Evolutionary conservation across 495 filamentous ascomycete species (phyloP).

Genomic region (Achaetomiella virescens): DNA sequence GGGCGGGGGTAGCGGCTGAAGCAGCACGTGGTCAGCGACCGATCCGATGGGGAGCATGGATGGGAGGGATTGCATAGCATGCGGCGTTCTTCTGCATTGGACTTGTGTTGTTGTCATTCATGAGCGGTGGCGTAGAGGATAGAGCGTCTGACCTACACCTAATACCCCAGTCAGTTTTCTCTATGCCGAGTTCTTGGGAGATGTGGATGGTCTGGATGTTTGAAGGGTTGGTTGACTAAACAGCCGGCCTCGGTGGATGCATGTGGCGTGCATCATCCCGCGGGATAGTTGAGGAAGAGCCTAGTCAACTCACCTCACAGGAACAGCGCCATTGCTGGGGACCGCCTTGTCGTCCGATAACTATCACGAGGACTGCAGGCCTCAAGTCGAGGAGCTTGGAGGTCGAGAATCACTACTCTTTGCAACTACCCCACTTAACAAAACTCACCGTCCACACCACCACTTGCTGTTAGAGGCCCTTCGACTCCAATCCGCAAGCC

Average conservation of each 20-base stretch:
- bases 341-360: too few species aligned
- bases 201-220: background rate
- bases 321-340: too few species aligned
- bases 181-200: background rate
- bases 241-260: too few species aligned
- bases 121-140: background rate
- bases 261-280: too few species aligned
- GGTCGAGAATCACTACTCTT: background rate
- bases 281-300: too few species aligned
- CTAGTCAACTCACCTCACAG: too few species aligned
- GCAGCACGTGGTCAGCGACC: background rate
- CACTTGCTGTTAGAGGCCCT: background rate
- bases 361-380: background rate
- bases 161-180: background rate
- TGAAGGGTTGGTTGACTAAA: too few species aligned
- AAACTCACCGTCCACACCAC: background rate
- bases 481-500: background rate
- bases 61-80: slow-evolving; percentile 2
- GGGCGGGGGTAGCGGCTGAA: background rate
- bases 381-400: background rate
- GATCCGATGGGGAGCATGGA: background rate
- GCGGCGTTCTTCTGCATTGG: slow-evolving; percentile 6
- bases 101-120: background rate
- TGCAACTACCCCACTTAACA: background rate
- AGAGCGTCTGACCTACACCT: background rate